Conservation (phyloP, 257 asterid genomes). For the Jacaranda copaia region DNA sequence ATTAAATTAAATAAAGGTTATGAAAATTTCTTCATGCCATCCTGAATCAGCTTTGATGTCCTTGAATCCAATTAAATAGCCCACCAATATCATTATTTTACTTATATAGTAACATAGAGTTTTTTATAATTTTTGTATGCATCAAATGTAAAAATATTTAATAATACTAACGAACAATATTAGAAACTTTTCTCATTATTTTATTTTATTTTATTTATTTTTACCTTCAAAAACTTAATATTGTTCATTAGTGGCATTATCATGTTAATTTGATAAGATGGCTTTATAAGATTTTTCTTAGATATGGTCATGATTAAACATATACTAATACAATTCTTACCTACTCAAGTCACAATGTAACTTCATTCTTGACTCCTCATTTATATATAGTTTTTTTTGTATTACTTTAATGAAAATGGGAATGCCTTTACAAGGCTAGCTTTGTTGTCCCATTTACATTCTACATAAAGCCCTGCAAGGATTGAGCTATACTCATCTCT, state of each 20-base stretch:
- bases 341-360: constrained; percentile 26
- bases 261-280: not conserved
- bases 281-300: not conserved
- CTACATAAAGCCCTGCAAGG: constrained; percentile 62
- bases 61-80: too few species aligned
- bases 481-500: constrained; percentile 50
- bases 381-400: not conserved
- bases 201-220: not conserved
- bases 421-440: constrained; percentile 38
- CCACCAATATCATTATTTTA: too few species aligned
- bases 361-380: constrained; percentile 31
- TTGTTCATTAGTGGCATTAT: not conserved
- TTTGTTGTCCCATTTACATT: constrained; percentile 37
- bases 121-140: too few species aligned
- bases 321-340: constrained; percentile 27
- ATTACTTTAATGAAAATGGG: constrained; percentile 29
- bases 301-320: constrained; percentile 26
- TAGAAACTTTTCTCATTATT: not conserved
- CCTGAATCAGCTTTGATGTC: too few species aligned
- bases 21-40: too few species aligned
- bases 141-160: too few species aligned
- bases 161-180: not conserved
- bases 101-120: too few species aligned
- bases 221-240: too few species aligned
- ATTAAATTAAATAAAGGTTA: too few species aligned